Evolutionary conservation across 192 early-diverging fungal genomes (phyloP).

Genomic region (Kickxella alabastrina): DNA sequence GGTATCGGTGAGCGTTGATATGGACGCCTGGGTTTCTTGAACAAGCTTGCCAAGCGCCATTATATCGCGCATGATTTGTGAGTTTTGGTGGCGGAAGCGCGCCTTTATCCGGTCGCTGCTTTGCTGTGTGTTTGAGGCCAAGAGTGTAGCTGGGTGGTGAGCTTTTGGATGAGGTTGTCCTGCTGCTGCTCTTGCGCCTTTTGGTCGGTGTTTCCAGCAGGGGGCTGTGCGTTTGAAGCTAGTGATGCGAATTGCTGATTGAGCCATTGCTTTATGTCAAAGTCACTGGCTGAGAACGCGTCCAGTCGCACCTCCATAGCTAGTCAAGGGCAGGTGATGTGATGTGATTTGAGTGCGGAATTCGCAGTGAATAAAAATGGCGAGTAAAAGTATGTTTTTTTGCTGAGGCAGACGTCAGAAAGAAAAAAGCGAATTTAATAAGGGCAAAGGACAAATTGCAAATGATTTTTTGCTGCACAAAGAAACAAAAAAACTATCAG

Average conservation of each 20-base stretch:
- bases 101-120: slow-evolving; percentile 45
- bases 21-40: slow-evolving; percentile 18
- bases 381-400: too few species aligned
- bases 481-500: too few species aligned
- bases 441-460: background rate
- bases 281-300: slow-evolving; percentile 23
- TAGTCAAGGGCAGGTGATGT: background rate
- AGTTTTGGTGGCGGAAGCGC: slow-evolving; percentile 40
- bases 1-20: slow-evolving; percentile 8
- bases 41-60: slow-evolving; percentile 26
- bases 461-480: too few species aligned
- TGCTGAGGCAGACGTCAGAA: too few species aligned
- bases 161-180: slow-evolving; percentile 24
- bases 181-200: background rate
- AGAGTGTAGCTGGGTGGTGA: slow-evolving; percentile 43
- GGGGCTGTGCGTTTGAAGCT: slow-evolving; percentile 1
- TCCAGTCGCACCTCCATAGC: slow-evolving; percentile 42
- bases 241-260: slow-evolving; percentile 37
- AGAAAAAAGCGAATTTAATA: background rate
- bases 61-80: slow-evolving; percentile 39
- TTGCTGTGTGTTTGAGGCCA: slow-evolving; percentile 43
- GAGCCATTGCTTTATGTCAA: slow-evolving; percentile 40
- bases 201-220: background rate
- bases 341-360: background rate
- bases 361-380: background rate